Conservation (phyloP, 768 basidiomycete species). For the Rhizopogon roseolus region DNA sequence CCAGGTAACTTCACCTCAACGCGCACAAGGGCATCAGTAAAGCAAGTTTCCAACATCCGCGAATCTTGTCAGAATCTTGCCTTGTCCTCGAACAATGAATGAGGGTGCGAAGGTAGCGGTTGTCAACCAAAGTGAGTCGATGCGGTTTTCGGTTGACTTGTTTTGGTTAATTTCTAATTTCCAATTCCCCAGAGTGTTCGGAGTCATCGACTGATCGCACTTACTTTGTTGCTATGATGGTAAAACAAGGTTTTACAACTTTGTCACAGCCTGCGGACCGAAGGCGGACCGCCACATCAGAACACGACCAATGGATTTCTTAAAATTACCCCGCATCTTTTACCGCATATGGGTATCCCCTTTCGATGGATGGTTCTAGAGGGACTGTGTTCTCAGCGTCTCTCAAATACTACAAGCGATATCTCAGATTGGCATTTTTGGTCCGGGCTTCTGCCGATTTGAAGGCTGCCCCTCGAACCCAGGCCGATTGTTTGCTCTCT, state of each 20-base stretch:
- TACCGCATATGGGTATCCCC: background rate
- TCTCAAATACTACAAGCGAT: background rate
- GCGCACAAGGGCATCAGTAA: too few relatives aligned
- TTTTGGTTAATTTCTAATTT: background rate
- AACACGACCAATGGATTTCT: background rate
- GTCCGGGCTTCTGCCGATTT: background rate
- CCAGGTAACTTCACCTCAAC: too few relatives aligned
- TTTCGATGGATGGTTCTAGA: background rate
- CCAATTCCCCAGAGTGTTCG: slow-evolving; percentile 1
- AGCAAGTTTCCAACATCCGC: background rate
- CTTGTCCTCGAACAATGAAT: background rate
- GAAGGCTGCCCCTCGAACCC: background rate
- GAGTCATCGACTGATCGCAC: background rate
- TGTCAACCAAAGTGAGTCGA: background rate
- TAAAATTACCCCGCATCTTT: background rate
- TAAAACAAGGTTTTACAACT: background rate
- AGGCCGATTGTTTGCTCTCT: background rate
- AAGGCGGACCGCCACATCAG: background rate
- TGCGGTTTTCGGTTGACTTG: too few relatives aligned
- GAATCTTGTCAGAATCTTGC: background rate
- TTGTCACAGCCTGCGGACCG: background rate
- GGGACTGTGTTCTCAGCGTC: background rate
- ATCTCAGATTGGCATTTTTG: background rate
- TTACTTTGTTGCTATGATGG: background rate
- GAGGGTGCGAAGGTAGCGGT: background rate